phyloP scores from a whole-genome alignment of 75 land plant species.

The Adiantum capillusveneris region DNA sequence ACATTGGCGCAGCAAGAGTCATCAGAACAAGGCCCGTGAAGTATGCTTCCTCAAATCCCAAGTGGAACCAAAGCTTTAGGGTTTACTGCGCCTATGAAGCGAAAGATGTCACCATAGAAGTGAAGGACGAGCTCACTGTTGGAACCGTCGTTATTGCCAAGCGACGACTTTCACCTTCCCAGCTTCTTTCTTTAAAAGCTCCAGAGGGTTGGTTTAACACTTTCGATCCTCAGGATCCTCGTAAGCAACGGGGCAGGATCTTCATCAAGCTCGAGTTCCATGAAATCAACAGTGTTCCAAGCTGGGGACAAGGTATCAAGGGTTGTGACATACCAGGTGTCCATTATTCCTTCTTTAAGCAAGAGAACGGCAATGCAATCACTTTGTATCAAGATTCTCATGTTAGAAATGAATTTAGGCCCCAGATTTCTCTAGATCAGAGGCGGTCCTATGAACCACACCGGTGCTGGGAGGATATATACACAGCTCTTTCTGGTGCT shows the following conservation, averaged over 20 bases:
- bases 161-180: conserved; percentile 22
- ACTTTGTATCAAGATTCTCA: conserved; percentile 55
- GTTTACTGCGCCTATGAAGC: conserved; percentile 48
- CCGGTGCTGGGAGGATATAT: conserved; percentile 69
- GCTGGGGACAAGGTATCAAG: conserved; percentile 30
- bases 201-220: conserved; percentile 14
- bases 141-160: conserved; percentile 27
- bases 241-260: conserved; percentile 33
- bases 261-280: conserved; percentile 41
- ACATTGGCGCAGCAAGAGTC: conserved; percentile 30
- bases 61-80: conserved; percentile 53
- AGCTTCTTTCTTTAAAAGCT: conserved; percentile 7
- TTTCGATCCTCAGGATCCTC: conserved; percentile 4
- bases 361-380: conserved; percentile 36
- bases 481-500: conserved; percentile 52
- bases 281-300: conserved; percentile 25
- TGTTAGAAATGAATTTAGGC: conserved; percentile 25
- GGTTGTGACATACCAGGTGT: conserved; percentile 21
- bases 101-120: conserved; percentile 24
- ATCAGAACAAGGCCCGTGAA: conserved; percentile 23
- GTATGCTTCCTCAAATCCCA: conserved; percentile 17
- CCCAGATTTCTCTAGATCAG: conserved; percentile 16
- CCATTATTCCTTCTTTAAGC: conserved; percentile 23
- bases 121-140: conserved; percentile 24
- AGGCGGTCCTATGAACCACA: conserved; percentile 20